phyloP scores from a whole-genome alignment of 208 protist genomes.

The Trypanosoma caninum region DNA sequence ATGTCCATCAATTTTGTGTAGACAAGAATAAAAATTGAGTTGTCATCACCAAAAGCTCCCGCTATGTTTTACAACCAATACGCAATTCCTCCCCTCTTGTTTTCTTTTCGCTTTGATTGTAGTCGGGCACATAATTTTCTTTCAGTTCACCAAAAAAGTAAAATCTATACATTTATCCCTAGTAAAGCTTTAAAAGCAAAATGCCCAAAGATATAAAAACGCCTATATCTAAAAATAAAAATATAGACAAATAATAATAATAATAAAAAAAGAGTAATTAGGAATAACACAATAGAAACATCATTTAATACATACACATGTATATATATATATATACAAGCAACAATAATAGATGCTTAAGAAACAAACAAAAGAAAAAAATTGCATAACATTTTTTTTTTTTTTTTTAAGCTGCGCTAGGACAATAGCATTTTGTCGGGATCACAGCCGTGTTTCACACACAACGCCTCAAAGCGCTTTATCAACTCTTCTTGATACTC shows the following conservation, averaged over 20 bases:
- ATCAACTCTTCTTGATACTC: conserved; percentile 59
- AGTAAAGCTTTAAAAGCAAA: not conserved
- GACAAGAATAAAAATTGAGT: conserved; percentile 6
- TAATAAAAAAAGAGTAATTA: not conserved
- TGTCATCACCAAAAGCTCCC: conserved; percentile 10
- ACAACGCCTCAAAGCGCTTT: conserved; percentile 35
- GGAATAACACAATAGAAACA: not conserved
- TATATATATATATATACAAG: too few species aligned
- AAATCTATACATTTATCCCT: not conserved
- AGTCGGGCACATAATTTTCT: too few species aligned
- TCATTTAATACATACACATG: not conserved
- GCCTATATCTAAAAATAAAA: not conserved
- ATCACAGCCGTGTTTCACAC: conserved; percentile 21
- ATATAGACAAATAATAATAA: not conserved
- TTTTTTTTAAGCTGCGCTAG: too few species aligned
- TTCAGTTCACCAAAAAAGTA: not conserved
- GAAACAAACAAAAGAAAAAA: conserved; percentile 15
- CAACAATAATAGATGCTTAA: too few species aligned
- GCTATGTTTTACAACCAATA: not conserved
- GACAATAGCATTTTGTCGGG: conserved; percentile 12
- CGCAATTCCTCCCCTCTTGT: not conserved
- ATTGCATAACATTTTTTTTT: not conserved
- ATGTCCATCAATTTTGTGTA: conserved; percentile 6
- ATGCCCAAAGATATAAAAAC: not conserved
- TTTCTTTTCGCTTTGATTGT: not conserved